A percentile compares a stretch with the other conserved stretches of the same genome.
These are phyloP conservation scores for Picea abies DNA, from an alignment of 83 land plant genomes.

Conservation along the genomic window DNA sequence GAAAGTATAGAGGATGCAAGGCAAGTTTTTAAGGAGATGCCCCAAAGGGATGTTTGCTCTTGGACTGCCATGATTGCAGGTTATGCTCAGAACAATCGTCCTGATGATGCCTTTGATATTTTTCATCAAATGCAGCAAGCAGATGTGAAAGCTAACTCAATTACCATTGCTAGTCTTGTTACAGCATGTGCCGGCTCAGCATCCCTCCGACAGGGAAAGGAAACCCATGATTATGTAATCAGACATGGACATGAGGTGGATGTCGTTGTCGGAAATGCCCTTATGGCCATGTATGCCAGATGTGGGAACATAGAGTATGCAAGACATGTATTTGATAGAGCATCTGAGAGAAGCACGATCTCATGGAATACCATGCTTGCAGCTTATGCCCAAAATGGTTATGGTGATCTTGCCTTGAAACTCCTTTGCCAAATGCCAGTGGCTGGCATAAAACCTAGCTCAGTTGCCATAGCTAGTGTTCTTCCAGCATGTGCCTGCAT, in stretches of 20 bases:
- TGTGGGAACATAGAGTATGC: slow-evolving; percentile 12
- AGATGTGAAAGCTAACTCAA: not conserved
- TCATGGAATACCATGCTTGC: slow-evolving; percentile 23
- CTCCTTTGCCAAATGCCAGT: slow-evolving; percentile 16
- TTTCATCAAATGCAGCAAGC: not conserved
- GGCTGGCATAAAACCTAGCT: slow-evolving; percentile 18
- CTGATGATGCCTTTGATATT: not conserved
- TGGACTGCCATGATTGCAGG: slow-evolving; percentile 11
- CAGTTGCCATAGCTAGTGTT: slow-evolving; percentile 16
- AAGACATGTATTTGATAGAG: slow-evolving; percentile 15
- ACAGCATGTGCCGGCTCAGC: not conserved
- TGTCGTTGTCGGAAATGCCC: not conserved
- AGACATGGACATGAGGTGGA: not conserved
- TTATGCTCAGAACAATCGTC: not conserved
- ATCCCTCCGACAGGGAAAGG: not conserved
- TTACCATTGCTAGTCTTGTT: not conserved
- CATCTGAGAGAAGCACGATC: slow-evolving; percentile 11
- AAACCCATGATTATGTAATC: not conserved
- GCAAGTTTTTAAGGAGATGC: slow-evolving; percentile 3
- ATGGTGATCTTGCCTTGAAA: slow-evolving; percentile 20
- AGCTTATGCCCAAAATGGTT: slow-evolving; percentile 25
- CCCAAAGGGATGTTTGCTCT: not conserved
- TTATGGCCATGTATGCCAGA: not conserved
- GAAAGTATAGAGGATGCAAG: not conserved
- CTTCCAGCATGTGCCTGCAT: slow-evolving; percentile 26